These are phyloP conservation scores for Magnaporthiopsis incrustans DNA, from an alignment of 2,329 filamentous ascomycete species.

Conservation along the genomic window DNA sequence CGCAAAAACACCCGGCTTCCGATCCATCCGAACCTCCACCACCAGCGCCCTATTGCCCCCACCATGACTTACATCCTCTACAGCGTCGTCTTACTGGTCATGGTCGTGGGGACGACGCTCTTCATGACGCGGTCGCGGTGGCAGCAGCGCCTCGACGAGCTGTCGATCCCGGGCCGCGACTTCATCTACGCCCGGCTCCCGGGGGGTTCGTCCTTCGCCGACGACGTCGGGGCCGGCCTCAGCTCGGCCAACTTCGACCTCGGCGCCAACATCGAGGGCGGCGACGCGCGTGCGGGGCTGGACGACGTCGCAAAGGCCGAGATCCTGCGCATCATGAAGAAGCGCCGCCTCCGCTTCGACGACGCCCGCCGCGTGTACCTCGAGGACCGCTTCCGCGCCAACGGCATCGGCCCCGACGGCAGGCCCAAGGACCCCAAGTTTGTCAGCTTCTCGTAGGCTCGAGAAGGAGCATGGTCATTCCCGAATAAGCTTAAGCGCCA, in stretches of 20 bases:
- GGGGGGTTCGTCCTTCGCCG: constrained; percentile 60
- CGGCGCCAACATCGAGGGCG: constrained; percentile 66
- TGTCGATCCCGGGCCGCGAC: constrained; percentile 43
- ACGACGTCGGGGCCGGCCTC: constrained; percentile 72
- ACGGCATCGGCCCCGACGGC: constrained; percentile 84
- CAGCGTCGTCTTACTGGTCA: constrained; percentile 61
- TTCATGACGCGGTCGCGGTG: constrained; percentile 76
- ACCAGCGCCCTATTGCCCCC: constrained; percentile 13
- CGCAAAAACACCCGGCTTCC: too few species aligned
- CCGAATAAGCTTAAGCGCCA: too few species aligned
- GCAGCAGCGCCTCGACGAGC: constrained; percentile 52
- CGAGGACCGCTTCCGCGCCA: constrained; percentile 76
- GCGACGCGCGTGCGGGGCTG: constrained; percentile 72
- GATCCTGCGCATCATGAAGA: constrained; percentile 87
- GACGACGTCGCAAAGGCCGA: constrained; percentile 75
- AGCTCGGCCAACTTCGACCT: constrained; percentile 80
- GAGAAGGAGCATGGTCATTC: too few species aligned
- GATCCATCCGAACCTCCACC: background rate
- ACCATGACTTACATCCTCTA: constrained; percentile 77
- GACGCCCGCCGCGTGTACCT: constrained; percentile 82
- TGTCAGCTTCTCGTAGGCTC: constrained; percentile 70
- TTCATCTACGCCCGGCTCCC: constrained; percentile 74
- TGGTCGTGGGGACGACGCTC: constrained; percentile 65
- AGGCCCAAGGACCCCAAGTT: constrained; percentile 88
- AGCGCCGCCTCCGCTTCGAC: constrained; percentile 73